Conservation (phyloP, 345 rosid genomes). For the Nephelium lappaceum region DNA sequence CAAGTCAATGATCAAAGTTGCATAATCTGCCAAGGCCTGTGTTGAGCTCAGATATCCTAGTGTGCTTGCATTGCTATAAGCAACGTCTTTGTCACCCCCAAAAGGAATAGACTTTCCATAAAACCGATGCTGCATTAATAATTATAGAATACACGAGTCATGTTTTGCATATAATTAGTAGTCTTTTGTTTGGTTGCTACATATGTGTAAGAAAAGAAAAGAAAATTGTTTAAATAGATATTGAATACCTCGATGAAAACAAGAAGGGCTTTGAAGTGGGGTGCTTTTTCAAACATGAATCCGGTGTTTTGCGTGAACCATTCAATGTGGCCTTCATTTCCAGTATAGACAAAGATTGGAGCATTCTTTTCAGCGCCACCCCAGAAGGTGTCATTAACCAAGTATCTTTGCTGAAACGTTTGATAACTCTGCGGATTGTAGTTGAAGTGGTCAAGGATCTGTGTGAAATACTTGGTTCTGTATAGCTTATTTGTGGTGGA, state of each 20-base stretch:
- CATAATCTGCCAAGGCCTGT: constrained; percentile 66
- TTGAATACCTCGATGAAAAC: constrained; percentile 58
- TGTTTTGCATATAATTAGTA: not conserved
- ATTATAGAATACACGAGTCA: not conserved
- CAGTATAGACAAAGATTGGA: constrained; percentile 63
- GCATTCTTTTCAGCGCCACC: constrained; percentile 45
- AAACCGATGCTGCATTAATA: constrained; percentile 55
- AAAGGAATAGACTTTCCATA: constrained; percentile 64
- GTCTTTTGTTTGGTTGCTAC: no score
- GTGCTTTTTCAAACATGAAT: constrained; percentile 56
- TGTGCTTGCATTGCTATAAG: constrained; percentile 48
- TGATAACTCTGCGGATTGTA: constrained; percentile 55
- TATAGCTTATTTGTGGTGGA: constrained; percentile 21
- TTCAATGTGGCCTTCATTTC: constrained; percentile 65
- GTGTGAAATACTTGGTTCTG: constrained; percentile 51
- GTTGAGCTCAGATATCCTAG: constrained; percentile 55
- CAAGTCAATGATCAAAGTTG: constrained; percentile 48
- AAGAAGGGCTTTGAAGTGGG: constrained; percentile 55
- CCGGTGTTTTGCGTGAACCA: constrained; percentile 69
- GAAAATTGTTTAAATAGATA: no score
- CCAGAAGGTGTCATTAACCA: constrained; percentile 51
- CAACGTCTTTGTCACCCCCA: constrained; percentile 56
- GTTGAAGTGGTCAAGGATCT: constrained; percentile 64
- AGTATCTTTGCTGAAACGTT: constrained; percentile 53
- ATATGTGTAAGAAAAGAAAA: no score